Percentiles rank a stretch among this genome's conserved stretches.
Conservation (phyloP, 805 yeast genomes). For the Starmerella gropengiesseri region DNA sequence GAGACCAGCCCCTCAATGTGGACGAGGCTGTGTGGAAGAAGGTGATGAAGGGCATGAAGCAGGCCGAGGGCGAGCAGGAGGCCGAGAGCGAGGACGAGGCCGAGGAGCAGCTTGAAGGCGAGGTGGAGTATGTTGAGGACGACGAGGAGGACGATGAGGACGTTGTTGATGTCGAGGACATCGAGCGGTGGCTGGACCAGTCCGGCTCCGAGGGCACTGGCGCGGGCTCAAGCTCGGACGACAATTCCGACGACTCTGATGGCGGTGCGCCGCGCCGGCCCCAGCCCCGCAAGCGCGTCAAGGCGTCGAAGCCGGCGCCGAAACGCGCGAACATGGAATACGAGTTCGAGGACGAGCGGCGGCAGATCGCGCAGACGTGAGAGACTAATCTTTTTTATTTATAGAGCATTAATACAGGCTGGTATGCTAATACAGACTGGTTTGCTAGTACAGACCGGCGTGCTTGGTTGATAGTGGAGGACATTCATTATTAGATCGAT, state of each 20-base stretch:
- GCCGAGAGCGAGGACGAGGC: conserved; percentile 39
- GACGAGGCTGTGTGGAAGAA: conserved; percentile 94
- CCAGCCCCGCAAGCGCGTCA: conserved; percentile 23
- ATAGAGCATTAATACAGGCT: not conserved
- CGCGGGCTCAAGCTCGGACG: conserved; percentile 25
- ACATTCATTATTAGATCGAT: too few relatives aligned
- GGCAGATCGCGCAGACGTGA: conserved; percentile 19
- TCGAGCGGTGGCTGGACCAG: conserved; percentile 68
- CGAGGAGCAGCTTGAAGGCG: conserved; percentile 40
- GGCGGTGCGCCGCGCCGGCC: conserved; percentile 33
- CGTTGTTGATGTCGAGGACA: conserved; percentile 83
- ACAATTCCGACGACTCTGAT: conserved; percentile 23
- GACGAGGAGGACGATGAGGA: conserved; percentile 62
- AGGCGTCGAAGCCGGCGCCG: conserved; percentile 11
- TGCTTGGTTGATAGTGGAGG: too few relatives aligned
- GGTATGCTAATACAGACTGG: not conserved
- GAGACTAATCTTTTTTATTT: not conserved
- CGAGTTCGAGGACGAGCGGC: conserved; percentile 49
- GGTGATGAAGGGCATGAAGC: conserved; percentile 69
- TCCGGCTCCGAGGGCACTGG: conserved; percentile 35
- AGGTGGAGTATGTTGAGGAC: conserved; percentile 81
- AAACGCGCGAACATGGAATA: conserved; percentile 51
- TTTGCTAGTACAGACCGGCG: not conserved
- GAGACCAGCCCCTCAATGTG: conserved; percentile 93
- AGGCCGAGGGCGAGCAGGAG: conserved; percentile 48